phyloP scores from a whole-genome alignment of 2,329 filamentous ascomycete species.

The Fusarium robinianum region DNA sequence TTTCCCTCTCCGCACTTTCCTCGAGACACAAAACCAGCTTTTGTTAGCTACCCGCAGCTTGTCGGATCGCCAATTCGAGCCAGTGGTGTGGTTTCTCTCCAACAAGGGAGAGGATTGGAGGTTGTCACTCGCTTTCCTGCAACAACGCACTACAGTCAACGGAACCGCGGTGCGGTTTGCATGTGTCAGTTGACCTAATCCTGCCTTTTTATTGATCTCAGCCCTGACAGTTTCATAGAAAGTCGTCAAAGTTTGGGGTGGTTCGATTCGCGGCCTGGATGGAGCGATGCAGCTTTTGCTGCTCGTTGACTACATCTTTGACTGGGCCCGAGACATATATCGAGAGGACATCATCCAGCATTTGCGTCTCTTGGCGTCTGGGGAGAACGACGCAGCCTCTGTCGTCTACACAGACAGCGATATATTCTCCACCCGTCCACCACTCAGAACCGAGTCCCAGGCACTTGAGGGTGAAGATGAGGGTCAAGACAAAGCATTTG shows the following conservation, averaged over 20 bases:
- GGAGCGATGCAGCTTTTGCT: slow-evolving; percentile 13
- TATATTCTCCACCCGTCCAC: too few species aligned
- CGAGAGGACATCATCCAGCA: slow-evolving; percentile 13
- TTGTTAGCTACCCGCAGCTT: not conserved
- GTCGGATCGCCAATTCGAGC: not conserved
- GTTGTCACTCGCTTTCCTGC: slow-evolving; percentile 1
- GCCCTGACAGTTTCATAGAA: too few species aligned
- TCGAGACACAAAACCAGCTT: slow-evolving; percentile 3
- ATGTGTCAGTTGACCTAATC: too few species aligned
- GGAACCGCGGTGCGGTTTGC: too few species aligned
- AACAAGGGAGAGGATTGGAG: slow-evolving; percentile 13
- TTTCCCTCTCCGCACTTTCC: slow-evolving; percentile 16
- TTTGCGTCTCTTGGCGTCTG: too few species aligned
- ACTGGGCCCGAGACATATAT: slow-evolving; percentile 19
- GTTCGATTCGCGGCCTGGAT: slow-evolving; percentile 5
- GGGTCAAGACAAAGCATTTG: too few species aligned
- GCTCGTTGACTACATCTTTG: slow-evolving; percentile 18
- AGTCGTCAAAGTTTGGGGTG: slow-evolving; percentile 10
- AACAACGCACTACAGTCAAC: too few species aligned
- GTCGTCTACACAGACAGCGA: too few species aligned
- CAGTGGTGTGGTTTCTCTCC: slow-evolving; percentile 11
- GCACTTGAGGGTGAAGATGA: too few species aligned
- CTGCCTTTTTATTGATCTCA: too few species aligned
- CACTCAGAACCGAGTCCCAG: too few species aligned
- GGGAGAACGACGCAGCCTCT: too few species aligned